Base-by-base conservation (phyloP, 495 filamentous ascomycete species). In the Lasiosphaeria ovina region DNA sequence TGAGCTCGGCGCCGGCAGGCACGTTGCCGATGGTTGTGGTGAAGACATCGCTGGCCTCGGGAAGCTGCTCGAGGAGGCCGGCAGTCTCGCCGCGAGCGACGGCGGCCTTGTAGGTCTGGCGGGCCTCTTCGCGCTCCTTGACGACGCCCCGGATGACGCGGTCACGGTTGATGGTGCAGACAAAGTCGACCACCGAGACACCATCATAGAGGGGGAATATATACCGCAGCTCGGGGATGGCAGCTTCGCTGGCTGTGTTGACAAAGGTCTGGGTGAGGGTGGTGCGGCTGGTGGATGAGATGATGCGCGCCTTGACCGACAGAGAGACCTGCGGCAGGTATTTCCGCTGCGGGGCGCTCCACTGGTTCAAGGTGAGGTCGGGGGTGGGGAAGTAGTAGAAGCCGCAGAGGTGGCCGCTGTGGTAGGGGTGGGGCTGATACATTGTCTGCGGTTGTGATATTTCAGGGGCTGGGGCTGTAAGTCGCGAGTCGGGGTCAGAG, bases 121-220 rank as follows among this genome's bases (percentile, higher is more conserved):
- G 78, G 4, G 88, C 87, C 60, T 85, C 71, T 9, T 71, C 70
- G 58, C 81, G 83, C 62, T 87, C 81, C 67, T 89, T 85, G 47
- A 90, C 85, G 9, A 85, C 62, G 9, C 88, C 84, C 1, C 67
- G 69, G 34, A 90, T 81, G 40, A 72, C 65, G 50, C 73, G 68
- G 42, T 78, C 71, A 42, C 74, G 76, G 59, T 70, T 69, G 55
- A 90, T 73, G 11, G 74, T 76, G 63, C 83, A 86, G 2, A 74
- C 78, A 58, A 90, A 90, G 33, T 74, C 76, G 11, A 86, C 84
- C 4, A 90, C 83, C 17, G 83, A 85, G 3, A 87, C 82, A 24
- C 85, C 85, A 64, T 87, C 83, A 65, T 85, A 88, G 3, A 90
- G 76, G 0, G 88, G 88, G 62, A 90, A 90, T 3, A 78, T 79